Conservation (phyloP, 2,329 filamentous ascomycete genomes). For the Trichoderma sp. region DNA sequence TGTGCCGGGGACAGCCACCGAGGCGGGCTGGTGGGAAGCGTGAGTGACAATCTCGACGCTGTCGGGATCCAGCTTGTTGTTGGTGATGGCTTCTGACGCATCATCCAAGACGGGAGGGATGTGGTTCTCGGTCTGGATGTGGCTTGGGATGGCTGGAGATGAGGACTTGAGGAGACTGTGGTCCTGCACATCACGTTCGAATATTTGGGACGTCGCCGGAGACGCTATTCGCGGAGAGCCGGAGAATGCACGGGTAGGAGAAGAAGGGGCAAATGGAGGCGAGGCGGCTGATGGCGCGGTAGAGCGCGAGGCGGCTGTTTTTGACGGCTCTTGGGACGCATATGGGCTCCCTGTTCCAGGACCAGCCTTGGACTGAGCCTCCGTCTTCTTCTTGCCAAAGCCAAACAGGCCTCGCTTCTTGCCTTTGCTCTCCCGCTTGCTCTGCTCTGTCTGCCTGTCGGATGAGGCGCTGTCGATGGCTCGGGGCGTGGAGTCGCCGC, state of each 20-base stretch:
- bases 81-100: conserved; percentile 88
- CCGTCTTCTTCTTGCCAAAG: conserved; percentile 62
- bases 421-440: conserved; percentile 37
- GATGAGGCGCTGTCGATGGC: conserved; percentile 33
- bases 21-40: conserved; percentile 77
- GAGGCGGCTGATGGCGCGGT: conserved; percentile 43
- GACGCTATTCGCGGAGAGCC: conserved; percentile 75
- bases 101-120: conserved; percentile 91
- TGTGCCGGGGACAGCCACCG: conserved; percentile 62
- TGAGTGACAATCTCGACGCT: conserved; percentile 92
- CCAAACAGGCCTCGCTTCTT: conserved; percentile 63
- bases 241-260: conserved; percentile 66
- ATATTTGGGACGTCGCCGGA: conserved; percentile 78
- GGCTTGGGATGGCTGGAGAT: conserved; percentile 85
- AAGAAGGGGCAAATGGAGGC: conserved; percentile 54
- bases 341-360: conserved; percentile 40
- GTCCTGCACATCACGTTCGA: conserved; percentile 94
- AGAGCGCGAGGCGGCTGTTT: conserved; percentile 35
- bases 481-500: conserved; percentile 39
- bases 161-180: conserved; percentile 64
- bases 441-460: conserved; percentile 35
- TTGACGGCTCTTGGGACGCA: conserved; percentile 41
- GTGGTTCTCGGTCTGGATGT: conserved; percentile 91
- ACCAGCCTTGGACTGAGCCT: conserved; percentile 43
- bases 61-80: conserved; percentile 80